Evolutionary conservation across 2,329 filamentous ascomycete genomes (phyloP), one percentile per base, ranked within the genome.

Genomic region (Arachnomyces sp.): DNA sequence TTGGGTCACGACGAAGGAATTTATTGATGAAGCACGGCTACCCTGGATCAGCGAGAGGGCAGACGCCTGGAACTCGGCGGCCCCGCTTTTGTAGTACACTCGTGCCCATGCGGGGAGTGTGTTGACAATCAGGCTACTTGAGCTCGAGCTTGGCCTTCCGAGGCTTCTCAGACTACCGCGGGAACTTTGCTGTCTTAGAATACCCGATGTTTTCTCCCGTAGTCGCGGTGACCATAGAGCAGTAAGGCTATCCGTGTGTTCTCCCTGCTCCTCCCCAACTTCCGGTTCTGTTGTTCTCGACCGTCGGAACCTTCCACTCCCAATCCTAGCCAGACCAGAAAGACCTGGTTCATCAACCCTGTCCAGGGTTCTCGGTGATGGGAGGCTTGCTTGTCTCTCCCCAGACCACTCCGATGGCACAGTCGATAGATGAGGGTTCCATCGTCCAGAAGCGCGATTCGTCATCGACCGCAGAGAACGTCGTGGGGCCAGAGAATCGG

Each of bases 71-170:
- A 76, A 34, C 64, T 72, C 45, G 68, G 71, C 58, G 76, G 79
- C 37, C 37, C 80, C 79, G 39, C 77, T 79, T 28, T 78, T 77
- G 57, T 88, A 88, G 60, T 87, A 88, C 12, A 85, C 64, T 49
- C 71, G 78, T 31, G 61, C 64, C 59, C 71, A 74, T 6, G 65
- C 58, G 1, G 71, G 70, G 32, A 70, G 58, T 29, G 56, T 58
- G n/a, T 60, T 60, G 36, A 67, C 50, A 18, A 68, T 48, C 16
- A 64, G 60, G 43, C 66, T 73, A 14, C 67, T 60, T 5, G 20
- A 25, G 34, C 63, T 63, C 9, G 71, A 73, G 28, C 64, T 65
- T 3, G 58, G 56, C 17, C 61, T 57, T 35, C 51, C 52, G 28
- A 53, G 50, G 41, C 60, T 63, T 30, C 55, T 54, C 37, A 57